These are phyloP conservation scores for Nannochloropsis salina DNA, from an alignment of 108 stramenopile species.

Conservation along the genomic window DNA sequence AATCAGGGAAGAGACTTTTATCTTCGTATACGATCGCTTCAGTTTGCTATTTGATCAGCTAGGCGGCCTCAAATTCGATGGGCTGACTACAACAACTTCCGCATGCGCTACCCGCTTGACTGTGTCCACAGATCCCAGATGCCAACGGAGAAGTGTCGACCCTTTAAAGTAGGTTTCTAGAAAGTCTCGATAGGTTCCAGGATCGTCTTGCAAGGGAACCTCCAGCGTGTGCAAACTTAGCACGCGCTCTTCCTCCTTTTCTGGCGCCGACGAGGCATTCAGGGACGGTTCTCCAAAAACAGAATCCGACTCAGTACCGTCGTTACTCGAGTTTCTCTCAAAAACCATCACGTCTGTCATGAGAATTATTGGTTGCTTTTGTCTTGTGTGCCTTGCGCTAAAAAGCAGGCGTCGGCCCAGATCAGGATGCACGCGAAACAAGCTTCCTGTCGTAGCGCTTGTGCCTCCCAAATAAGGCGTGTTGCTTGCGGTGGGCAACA, in stretches of 20 bases:
- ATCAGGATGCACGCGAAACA: neutral
- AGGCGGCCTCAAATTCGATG: neutral
- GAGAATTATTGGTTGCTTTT: neutral
- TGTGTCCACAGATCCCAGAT: slow-evolving; percentile 17
- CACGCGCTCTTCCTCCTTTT: slow-evolving; percentile 10
- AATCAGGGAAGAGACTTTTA: too few species aligned
- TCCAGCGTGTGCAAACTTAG: neutral
- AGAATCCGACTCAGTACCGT: neutral
- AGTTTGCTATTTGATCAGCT: too few species aligned
- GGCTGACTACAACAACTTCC: neutral
- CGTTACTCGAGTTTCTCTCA: neutral
- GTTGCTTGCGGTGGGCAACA: too few species aligned
- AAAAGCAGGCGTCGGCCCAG: neutral
- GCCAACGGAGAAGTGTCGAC: neutral
- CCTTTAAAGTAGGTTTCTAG: neutral
- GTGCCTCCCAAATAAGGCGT: neutral
- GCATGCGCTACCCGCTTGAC: slow-evolving; percentile 2
- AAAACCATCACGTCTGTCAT: neutral
- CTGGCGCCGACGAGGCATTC: neutral
- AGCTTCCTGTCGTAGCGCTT: neutral
- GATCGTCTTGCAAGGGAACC: slow-evolving; percentile 5
- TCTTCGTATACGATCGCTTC: too few species aligned
- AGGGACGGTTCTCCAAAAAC: too few species aligned
- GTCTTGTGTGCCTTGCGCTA: neutral
- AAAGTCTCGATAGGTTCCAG: neutral